Percentiles rank a stretch among this genome's conserved stretches.
Evolutionary conservation across 306 rosid species (phyloP).

Genomic region (Medicago arabica): DNA sequence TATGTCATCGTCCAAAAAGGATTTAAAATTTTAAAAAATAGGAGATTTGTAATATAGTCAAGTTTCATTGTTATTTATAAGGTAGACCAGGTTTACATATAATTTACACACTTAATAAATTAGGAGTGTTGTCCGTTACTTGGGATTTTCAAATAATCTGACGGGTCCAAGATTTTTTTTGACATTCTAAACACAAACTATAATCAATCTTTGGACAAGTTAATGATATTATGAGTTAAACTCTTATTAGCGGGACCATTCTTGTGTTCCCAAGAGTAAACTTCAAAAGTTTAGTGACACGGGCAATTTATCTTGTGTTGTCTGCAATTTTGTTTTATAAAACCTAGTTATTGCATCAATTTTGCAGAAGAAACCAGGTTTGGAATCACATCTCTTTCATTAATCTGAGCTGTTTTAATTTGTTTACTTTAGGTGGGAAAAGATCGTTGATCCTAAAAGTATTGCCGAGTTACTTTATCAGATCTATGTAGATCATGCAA

Average conservation of each 20-base stretch:
- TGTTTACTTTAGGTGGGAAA: neutral
- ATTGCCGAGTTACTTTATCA: too few species aligned
- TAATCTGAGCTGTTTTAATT: neutral
- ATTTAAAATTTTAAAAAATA: neutral
- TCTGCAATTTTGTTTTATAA: neutral
- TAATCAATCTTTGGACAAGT: neutral
- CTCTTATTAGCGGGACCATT: neutral
- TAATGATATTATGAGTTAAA: neutral
- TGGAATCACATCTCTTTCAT: neutral
- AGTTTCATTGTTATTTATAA: neutral
- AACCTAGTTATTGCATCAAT: neutral
- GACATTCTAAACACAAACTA: neutral
- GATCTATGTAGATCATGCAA: too few species aligned
- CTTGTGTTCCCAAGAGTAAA: neutral
- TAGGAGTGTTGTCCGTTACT: neutral
- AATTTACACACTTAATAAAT: neutral
- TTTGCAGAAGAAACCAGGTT: neutral
- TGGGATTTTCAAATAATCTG: slow-evolving; percentile 1
- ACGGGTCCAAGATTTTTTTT: neutral
- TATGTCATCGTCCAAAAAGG: neutral
- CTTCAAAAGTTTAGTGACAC: neutral
- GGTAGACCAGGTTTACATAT: neutral
- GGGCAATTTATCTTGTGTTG: neutral
- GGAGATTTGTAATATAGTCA: neutral
- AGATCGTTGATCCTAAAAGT: neutral